Conservation (phyloP, 73 alveolate species). For the Uronychia setigera region DNA sequence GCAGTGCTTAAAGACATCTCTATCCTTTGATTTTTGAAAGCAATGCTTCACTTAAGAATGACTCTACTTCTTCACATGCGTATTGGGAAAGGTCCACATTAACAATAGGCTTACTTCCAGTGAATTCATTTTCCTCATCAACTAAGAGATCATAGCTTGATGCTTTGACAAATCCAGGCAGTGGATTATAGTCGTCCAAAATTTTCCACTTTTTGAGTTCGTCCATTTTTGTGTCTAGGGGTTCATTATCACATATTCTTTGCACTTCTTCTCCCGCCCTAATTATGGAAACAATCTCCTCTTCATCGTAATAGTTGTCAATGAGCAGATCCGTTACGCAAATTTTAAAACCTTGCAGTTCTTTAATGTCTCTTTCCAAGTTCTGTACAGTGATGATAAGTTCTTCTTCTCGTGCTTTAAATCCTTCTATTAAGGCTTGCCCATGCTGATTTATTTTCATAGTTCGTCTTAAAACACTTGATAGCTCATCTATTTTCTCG, state of each 20-base stretch:
- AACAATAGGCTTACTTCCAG: background rate
- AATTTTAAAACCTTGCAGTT: background rate
- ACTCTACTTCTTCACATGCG: background rate
- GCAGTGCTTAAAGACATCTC: background rate
- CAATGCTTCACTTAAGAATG: background rate
- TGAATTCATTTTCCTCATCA: background rate
- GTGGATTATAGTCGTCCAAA: background rate
- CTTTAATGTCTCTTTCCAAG: background rate
- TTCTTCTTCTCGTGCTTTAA: background rate
- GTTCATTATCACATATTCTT: background rate
- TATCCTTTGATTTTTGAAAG: no score
- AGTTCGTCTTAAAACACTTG: background rate
- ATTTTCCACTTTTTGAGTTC: background rate
- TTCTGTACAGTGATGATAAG: background rate
- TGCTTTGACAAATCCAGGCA: background rate
- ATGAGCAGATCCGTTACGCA: background rate
- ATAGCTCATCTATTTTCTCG: background rate
- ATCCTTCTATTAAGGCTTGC: background rate
- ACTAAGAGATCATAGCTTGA: background rate
- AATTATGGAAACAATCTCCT: background rate
- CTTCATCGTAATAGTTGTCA: background rate
- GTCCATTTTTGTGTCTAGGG: background rate
- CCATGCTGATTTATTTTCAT: background rate
- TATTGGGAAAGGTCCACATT: background rate
- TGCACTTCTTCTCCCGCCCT: slow-evolving; percentile 5